A percentile compares a stretch with the other conserved stretches of the same genome.
Evolutionary conservation across 768 basidiomycete genomes (phyloP).

Genomic region (Hirschioporus abietinus): DNA sequence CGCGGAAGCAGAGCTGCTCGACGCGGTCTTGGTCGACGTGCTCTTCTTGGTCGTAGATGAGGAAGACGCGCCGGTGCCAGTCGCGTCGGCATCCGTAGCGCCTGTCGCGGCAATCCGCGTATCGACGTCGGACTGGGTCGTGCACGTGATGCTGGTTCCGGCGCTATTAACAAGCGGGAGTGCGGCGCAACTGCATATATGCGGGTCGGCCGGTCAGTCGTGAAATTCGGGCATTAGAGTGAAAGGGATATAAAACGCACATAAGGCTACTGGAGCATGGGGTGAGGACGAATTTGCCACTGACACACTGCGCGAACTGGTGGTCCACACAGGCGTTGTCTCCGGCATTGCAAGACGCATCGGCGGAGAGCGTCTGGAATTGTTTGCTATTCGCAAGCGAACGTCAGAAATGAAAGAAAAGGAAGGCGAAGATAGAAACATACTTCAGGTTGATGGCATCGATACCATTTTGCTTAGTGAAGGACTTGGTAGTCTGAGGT

Average conservation of each 20-base stretch:
- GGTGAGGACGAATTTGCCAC: constrained; percentile 30
- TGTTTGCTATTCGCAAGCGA: constrained; percentile 29
- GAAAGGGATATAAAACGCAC: constrained; percentile 14
- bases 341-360: constrained; percentile 2
- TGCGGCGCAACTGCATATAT: constrained; percentile 27
- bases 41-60: background rate
- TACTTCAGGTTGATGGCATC: constrained; percentile 26
- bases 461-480: constrained; percentile 22
- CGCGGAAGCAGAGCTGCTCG: constrained; percentile 11
- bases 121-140: constrained; percentile 40
- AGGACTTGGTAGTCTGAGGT: constrained; percentile 14
- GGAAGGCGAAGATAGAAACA: constrained; percentile 15
- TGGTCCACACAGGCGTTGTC: constrained; percentile 25
- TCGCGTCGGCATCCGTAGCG: constrained; percentile 16
- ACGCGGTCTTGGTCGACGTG: background rate
- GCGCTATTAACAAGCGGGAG: constrained; percentile 44
- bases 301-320: constrained; percentile 53
- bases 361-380: constrained; percentile 23
- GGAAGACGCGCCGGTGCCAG: background rate
- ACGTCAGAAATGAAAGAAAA: constrained; percentile 10
- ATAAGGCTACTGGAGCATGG: constrained; percentile 18
- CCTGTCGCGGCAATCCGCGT: constrained; percentile 35
- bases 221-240: background rate
- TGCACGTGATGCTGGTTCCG: constrained; percentile 50
- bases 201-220: background rate